Evolutionary conservation across 2,329 filamentous ascomycete species (phyloP).

Genomic region (Arachnopeziza araneosa): DNA sequence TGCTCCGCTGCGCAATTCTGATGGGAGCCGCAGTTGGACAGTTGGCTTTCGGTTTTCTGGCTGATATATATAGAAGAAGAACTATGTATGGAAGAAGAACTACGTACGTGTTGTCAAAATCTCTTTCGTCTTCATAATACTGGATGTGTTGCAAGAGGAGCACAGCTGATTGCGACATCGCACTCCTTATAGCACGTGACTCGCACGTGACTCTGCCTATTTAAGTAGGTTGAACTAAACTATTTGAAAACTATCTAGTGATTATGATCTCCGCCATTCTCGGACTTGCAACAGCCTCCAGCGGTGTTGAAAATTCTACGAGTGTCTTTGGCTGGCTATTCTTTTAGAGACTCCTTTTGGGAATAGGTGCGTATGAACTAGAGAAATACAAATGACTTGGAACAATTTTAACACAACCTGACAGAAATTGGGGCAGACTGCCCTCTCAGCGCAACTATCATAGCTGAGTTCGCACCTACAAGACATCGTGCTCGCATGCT

Average conservation of each 20-base stretch:
- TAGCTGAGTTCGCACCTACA: conserved; percentile 75
- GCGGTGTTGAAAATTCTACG: neutral
- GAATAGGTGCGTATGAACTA: neutral
- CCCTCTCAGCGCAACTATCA: neutral
- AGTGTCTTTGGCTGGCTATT: neutral
- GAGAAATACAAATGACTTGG: conserved; percentile 11
- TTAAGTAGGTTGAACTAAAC: neutral
- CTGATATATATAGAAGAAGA: conserved; percentile 70
- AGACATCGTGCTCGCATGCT: conserved; percentile 83
- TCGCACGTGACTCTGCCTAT: no score
- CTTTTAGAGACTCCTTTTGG: neutral
- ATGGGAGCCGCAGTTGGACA: conserved; percentile 36
- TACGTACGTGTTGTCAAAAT: conserved; percentile 40
- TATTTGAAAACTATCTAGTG: conserved; percentile 60
- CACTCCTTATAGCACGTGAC: no score
- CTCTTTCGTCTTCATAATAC: neutral
- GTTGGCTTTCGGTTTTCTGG: conserved; percentile 68
- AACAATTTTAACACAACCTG: neutral
- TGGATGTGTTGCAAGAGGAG: neutral
- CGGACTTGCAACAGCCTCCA: neutral
- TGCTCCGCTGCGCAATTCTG: neutral
- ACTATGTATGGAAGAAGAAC: conserved; percentile 54
- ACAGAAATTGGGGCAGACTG: conserved; percentile 71
- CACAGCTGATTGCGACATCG: no score
- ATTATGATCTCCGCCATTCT: conserved; percentile 4